Evolutionary conservation across 805 yeast species (phyloP), one percentile per base, ranked within the genome.

Genomic region (Metschnikowia peoriensis): DNA sequence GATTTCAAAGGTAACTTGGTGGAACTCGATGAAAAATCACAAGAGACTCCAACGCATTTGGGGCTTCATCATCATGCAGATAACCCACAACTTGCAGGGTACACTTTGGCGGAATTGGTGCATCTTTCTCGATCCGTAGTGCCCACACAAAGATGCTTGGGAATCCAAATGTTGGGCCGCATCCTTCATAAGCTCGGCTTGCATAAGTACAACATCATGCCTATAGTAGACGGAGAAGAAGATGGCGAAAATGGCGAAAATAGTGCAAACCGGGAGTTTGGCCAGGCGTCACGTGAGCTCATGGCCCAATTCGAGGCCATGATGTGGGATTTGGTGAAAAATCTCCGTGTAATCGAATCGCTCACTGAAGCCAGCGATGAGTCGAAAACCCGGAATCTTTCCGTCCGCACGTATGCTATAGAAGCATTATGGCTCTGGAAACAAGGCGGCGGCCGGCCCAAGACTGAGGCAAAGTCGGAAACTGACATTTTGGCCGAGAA

Each of bases 51-150:
- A 2, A 76, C 85, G 0, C 72, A 76, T 39, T 65, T 79, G 39
- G 99, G 97, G 0, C 77, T 94, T 28, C 97, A 90, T 63, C 98
- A 94, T 66, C 99, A 94, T 68, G 80, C 97, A 0, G 89, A 86
- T 10, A 84, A 86, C 45, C 97, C 98, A 0, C 84, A 85, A 43
- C 75, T 92, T 48, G 96, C 98, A 0, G 99, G 99, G 0, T 94
- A 94, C 67, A 92, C 97, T 0, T 66, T 94, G 27, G 75, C 82
- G 0, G 99, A 94, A 65, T 75, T 94, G 47, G 86, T 87, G 1
- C 94, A 87, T 59, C 77, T 89, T 45, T 72, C 91, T 5, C 76
- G 97, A 57, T 89, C 97, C 1, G 81, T 86, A 1, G 82, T 86
- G 50, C 83, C 96, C 1, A 84, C 96, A 0, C 99, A 94, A 69